Conservation (phyloP, 2,329 filamentous ascomycete genomes). For the Xylaria hypoxylon region DNA sequence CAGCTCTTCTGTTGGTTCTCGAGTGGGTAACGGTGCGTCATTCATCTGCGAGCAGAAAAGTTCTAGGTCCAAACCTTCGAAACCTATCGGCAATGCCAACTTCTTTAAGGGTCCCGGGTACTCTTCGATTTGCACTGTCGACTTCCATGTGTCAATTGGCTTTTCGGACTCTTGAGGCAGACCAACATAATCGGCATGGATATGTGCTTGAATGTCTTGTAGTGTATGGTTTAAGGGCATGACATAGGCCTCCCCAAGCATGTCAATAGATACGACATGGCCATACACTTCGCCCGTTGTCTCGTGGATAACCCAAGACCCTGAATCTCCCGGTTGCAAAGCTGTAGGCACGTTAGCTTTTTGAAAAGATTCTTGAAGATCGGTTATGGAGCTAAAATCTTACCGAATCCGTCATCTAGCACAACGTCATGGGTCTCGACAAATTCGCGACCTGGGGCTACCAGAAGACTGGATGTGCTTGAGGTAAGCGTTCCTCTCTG, state of each 20-base stretch:
- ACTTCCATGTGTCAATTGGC: too few species aligned
- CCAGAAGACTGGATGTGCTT: constrained; percentile 18
- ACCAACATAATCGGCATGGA: constrained; percentile 17
- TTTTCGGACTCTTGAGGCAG: constrained; percentile 1
- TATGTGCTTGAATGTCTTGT: constrained; percentile 24
- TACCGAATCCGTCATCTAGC: constrained; percentile 22
- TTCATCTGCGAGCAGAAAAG: too few species aligned
- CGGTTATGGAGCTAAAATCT: background rate
- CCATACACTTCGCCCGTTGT: constrained; percentile 30
- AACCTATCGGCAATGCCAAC: too few species aligned
- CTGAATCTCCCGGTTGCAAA: constrained; percentile 27
- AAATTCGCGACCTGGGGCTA: constrained; percentile 23
- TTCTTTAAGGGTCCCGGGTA: background rate
- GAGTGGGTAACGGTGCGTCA: too few species aligned
- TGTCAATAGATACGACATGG: constrained; percentile 33
- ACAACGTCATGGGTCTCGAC: constrained; percentile 30
- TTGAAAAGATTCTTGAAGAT: background rate
- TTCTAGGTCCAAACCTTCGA: too few species aligned
- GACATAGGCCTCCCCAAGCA: constrained; percentile 29
- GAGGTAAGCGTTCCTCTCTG: constrained; percentile 24
- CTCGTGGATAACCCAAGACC: constrained; percentile 28
- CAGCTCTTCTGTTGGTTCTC: too few species aligned
- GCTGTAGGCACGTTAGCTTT: constrained; percentile 13
- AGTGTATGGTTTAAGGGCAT: constrained; percentile 30
- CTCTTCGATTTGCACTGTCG: background rate